Percentiles rank a stretch among this genome's conserved stretches.
Conservation (phyloP, 164 flowering plant genomes). For the Vitis rupestris region DNA sequence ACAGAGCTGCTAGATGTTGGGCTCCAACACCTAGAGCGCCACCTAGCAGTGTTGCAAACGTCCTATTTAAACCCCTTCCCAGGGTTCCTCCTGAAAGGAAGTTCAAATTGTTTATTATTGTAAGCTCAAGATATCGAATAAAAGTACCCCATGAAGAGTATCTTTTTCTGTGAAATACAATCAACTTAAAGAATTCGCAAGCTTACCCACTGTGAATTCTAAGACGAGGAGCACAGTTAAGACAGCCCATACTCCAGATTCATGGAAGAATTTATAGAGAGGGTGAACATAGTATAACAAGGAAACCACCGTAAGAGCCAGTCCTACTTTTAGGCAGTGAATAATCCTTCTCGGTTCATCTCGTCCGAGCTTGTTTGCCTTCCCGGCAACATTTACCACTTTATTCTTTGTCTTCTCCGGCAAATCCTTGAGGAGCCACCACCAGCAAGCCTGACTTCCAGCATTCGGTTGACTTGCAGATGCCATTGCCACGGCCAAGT, state of each 20-base stretch:
- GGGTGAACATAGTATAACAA: constrained; percentile 25
- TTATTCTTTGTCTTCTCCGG: neutral
- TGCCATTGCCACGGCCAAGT: constrained; percentile 10
- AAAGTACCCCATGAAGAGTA: no score
- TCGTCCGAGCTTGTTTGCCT: constrained; percentile 13
- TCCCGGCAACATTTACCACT: constrained; percentile 1
- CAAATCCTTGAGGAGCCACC: neutral
- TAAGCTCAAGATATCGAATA: no score
- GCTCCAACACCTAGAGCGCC: constrained; percentile 20
- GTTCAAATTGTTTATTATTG: no score
- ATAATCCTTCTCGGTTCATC: constrained; percentile 33
- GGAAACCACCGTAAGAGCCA: constrained; percentile 27
- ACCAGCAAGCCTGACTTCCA: neutral
- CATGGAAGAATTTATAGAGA: constrained; percentile 25
- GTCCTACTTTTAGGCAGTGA: constrained; percentile 28
- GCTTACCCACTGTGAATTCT: constrained; percentile 30
- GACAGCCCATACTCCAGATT: constrained; percentile 31
- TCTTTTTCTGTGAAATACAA: no score
- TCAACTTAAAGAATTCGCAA: neutral
- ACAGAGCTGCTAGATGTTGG: constrained; percentile 9
- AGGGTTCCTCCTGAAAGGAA: constrained; percentile 16
- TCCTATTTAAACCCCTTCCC: constrained; percentile 13
- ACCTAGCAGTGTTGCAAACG: constrained; percentile 12
- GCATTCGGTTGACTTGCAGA: constrained; percentile 5
- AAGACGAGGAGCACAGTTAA: constrained; percentile 33